phyloP scores from a whole-genome alignment of 1,284 basidiomycete genomes.

The Papiliotrema laurentii region DNA sequence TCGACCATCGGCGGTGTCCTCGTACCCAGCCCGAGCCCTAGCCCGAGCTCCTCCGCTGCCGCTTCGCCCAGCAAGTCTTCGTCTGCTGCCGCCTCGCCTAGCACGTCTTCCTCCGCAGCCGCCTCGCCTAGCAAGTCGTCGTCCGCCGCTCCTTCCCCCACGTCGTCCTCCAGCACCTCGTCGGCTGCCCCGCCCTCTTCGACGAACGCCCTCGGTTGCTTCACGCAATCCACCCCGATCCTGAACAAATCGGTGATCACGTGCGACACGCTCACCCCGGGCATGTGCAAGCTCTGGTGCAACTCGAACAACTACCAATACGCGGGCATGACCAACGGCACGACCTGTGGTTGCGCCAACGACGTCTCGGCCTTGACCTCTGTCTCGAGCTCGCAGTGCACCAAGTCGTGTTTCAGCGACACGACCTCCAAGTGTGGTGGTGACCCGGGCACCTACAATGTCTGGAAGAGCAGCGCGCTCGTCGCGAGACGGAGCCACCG shows the following conservation, averaged over 20 bases:
- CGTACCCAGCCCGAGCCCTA: not conserved
- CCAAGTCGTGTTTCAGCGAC: slow-evolving; percentile 3
- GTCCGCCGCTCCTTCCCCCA: not conserved
- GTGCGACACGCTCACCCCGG: slow-evolving; percentile 17
- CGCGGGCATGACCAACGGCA: slow-evolving; percentile 18
- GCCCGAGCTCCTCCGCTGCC: slow-evolving; percentile 2
- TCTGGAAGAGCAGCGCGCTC: not conserved
- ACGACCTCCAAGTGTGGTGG: slow-evolving; percentile 2
- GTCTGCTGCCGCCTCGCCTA: not conserved
- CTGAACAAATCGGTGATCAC: slow-evolving; percentile 21
- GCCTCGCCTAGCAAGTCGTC: not conserved
- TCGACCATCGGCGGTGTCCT: not conserved
- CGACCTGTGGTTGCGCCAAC: slow-evolving; percentile 24
- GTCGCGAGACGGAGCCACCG: slow-evolving; percentile 1
- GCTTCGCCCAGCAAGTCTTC: not conserved
- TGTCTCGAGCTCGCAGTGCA: not conserved
- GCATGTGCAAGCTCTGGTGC: slow-evolving; percentile 32
- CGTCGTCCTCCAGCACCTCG: not conserved
- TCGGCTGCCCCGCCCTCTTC: slow-evolving; percentile 12
- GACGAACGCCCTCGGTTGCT: slow-evolving; percentile 18
- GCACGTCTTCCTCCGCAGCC: not conserved
- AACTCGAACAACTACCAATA: slow-evolving; percentile 25
- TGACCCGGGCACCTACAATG: not conserved
- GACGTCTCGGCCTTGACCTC: not conserved
- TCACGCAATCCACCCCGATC: slow-evolving; percentile 6